phyloP scores from a whole-genome alignment of 78 protist genomes.

The Dictyostelium capitatum region DNA sequence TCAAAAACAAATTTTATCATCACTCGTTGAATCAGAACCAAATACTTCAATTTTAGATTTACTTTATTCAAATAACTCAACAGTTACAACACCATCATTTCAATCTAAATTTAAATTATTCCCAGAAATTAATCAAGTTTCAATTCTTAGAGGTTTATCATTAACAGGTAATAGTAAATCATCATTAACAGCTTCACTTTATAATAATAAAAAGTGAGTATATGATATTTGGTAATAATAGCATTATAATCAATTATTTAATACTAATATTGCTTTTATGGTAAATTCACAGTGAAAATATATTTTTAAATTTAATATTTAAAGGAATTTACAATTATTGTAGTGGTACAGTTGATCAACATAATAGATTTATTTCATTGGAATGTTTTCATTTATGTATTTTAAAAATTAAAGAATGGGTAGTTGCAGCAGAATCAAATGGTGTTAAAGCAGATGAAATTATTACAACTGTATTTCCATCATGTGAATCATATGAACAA shows the following conservation, averaged over 20 bases:
- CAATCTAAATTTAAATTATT: conserved; percentile 12
- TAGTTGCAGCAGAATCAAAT: neutral
- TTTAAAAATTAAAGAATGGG: neutral
- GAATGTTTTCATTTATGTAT: conserved; percentile 42
- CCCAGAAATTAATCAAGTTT: conserved; percentile 36
- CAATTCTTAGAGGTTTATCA: conserved; percentile 55
- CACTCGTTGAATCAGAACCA: neutral
- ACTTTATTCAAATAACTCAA: neutral
- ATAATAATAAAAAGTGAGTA: conserved; percentile 4
- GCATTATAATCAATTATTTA: neutral
- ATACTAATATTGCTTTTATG: neutral
- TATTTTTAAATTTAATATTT: conserved; percentile 38
- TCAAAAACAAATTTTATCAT: conserved; percentile 45
- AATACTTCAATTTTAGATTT: neutral
- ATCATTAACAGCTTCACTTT: conserved; percentile 14
- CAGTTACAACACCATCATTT: neutral
- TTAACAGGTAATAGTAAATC: neutral
- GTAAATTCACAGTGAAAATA: neutral
- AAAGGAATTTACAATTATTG: conserved; percentile 8
- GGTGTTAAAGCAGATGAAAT: neutral
- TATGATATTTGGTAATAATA: neutral
- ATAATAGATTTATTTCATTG: conserved; percentile 40
- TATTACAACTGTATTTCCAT: conserved; percentile 12
- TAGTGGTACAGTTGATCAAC: conserved; percentile 28
- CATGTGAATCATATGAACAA: conserved; percentile 3